Conservation (phyloP, 2,329 filamentous ascomycete species). For the Paramyrothecium sp. region DNA sequence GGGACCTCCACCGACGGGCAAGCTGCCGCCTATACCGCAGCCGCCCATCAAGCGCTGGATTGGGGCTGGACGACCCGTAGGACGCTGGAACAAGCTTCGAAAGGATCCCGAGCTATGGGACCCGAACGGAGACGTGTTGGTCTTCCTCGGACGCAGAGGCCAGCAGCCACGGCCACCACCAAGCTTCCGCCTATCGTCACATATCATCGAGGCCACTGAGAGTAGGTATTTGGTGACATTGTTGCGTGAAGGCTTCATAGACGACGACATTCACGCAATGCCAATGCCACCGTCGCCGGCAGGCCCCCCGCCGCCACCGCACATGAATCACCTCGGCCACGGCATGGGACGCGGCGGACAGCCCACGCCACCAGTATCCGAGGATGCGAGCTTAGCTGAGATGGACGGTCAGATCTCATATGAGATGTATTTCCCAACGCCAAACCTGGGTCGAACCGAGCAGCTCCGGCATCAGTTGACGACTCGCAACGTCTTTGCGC, state of each 20-base stretch:
- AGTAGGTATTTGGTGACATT: slow-evolving; percentile 52
- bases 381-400: slow-evolving; percentile 36
- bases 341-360: slow-evolving; percentile 7
- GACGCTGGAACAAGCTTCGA: slow-evolving; percentile 55
- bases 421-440: slow-evolving; percentile 61
- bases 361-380: slow-evolving; percentile 37
- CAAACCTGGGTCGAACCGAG: slow-evolving; percentile 43
- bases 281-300: slow-evolving; percentile 39
- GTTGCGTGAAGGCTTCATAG: slow-evolving; percentile 51
- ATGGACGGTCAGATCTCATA: slow-evolving; percentile 56
- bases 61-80: slow-evolving; percentile 45
- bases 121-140: slow-evolving; percentile 57
- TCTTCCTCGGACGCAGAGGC: slow-evolving; percentile 50
- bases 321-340: slow-evolving; percentile 3
- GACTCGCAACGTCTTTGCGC: slow-evolving; percentile 67
- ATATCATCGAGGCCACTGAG: slow-evolving; percentile 56
- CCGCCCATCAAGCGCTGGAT: slow-evolving; percentile 53
- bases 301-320: slow-evolving; percentile 36
- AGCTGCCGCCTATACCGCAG: slow-evolving; percentile 41
- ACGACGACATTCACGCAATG: slow-evolving; percentile 30
- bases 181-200: slow-evolving; percentile 57
- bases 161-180: slow-evolving; percentile 36
- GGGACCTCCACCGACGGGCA: slow-evolving; percentile 39
- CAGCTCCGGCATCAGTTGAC: slow-evolving; percentile 61
- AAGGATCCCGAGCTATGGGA: slow-evolving; percentile 63